Percentiles rank a stretch among this genome's conserved stretches.
Evolutionary conservation across 202 grass and related monocot genomes (phyloP).

Genomic region (Dendrocalamus latiflorus): DNA sequence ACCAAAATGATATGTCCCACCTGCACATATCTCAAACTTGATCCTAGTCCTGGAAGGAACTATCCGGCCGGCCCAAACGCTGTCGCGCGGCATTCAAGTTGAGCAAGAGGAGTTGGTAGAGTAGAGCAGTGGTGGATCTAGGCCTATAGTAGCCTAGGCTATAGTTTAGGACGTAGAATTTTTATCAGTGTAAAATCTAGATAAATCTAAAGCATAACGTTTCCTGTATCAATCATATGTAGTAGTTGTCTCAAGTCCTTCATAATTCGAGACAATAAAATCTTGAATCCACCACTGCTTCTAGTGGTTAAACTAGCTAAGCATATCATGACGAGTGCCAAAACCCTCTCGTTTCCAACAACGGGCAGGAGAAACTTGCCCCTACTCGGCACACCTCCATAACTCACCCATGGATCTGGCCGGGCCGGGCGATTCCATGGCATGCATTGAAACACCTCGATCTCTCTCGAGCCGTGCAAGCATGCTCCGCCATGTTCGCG

Average conservation of each 20-base stretch:
- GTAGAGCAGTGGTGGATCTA: no score
- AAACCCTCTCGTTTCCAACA: constrained; percentile 22
- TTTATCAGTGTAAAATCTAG: no score
- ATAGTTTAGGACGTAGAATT: no score
- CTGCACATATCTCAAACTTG: neutral
- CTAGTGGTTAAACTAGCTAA: neutral
- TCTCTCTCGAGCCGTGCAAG: constrained; percentile 35
- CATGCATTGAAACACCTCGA: constrained; percentile 13
- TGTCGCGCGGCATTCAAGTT: constrained; percentile 20
- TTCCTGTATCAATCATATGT: no score
- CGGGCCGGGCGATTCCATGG: constrained; percentile 20
- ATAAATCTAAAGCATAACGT: no score
- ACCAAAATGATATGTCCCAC: neutral
- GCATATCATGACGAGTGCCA: constrained; percentile 30
- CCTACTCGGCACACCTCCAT: constrained; percentile 17
- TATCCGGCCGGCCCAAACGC: neutral
- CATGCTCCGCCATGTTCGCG: constrained; percentile 39
- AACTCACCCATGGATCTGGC: constrained; percentile 28
- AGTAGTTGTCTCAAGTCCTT: no score
- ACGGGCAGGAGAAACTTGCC: constrained; percentile 21
- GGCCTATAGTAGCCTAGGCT: no score
- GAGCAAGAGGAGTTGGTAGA: neutral
- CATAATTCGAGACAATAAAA: no score
- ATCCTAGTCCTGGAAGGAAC: neutral
- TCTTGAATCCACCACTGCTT: neutral